Evolutionary conservation across 2,329 filamentous ascomycete species (phyloP), one percentile per base, ranked within the genome.

Genomic region (Proliferodiscus dingleyae): DNA sequence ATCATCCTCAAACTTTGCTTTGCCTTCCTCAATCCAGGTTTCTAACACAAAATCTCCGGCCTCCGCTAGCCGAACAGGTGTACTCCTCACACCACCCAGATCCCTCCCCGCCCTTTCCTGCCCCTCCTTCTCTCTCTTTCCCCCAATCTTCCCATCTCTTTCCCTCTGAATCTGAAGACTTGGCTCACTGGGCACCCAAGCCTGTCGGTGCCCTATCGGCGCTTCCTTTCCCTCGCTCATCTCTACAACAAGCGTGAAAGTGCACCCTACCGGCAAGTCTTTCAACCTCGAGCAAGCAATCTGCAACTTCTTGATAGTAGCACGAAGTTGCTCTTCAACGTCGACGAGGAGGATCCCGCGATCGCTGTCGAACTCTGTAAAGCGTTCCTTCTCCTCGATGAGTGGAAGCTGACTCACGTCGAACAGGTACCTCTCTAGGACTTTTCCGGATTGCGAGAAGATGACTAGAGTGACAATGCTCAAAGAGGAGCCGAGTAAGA

Each of bases 191-290:
- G 79, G 76, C 21, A 83, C 74, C 78, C 78, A 83, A 26, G 74
- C 68, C 60, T 81, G 78, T 0, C 78, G 77, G 56, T 82, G 73
- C 72, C 72, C 73, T 50, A 82, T 78, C 0, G 80, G 81, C 8
- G 77, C 55, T 9, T 74, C 66, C 0, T 71, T 72, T 32, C 81
- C 72, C 18, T 84, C 77, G 30, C 77, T 78, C 52, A 90, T 63
- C 64, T 91, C 87, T 32, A 91, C 75, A 0, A 82, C 83, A n/a
- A 91, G 64, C 0, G 85, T 87, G 63, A 87, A 91, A 0, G 83
- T 85, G 63, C 85, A 89, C 1, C 76, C 75, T 2, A 72, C 66
- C 0, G 85, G 84, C 18, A 89, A 61, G 0, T 72, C 65, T 0
- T 64, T 67, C 51, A 88, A 70, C 45, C 69, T 73, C 49, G 80